Evolutionary conservation across 139 green algal species (phyloP).

Genomic region (Tetradesmus obliquus): DNA sequence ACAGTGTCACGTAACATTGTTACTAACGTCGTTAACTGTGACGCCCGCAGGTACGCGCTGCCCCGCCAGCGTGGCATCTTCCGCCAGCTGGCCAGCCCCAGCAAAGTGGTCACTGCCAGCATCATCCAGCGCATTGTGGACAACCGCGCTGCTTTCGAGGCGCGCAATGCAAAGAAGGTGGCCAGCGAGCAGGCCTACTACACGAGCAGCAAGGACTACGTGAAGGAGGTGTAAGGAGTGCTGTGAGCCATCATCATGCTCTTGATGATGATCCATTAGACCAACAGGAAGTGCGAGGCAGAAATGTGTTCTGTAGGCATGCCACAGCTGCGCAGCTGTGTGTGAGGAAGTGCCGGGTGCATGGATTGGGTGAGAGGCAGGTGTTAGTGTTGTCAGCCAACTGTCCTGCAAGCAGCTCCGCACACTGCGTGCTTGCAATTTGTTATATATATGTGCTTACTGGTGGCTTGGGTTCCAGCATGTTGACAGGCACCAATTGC

Average conservation of each 20-base stretch:
- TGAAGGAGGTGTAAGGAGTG: conserved; percentile 63
- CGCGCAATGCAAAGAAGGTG: conserved; percentile 80
- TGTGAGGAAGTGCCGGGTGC: background rate
- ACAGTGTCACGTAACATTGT: too few relatives aligned
- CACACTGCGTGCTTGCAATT: too few relatives aligned
- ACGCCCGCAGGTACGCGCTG: conserved; percentile 53
- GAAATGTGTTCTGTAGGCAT: background rate
- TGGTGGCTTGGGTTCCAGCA: too few relatives aligned
- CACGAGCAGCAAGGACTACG: conserved; percentile 65
- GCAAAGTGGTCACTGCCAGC: conserved; percentile 80
- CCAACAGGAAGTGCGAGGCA: background rate
- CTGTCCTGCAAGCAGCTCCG: too few relatives aligned
- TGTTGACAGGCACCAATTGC: too few relatives aligned
- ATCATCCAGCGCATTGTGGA: conserved; percentile 95
- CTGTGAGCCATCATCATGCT: too few relatives aligned
- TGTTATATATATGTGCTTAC: too few relatives aligned
- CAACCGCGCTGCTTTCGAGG: conserved; percentile 90
- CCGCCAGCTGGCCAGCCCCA: conserved; percentile 74
- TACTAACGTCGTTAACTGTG: background rate
- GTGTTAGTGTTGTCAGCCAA: too few relatives aligned
- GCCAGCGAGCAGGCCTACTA: conserved; percentile 87
- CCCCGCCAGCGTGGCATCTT: conserved; percentile 59
- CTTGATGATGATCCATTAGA: too few relatives aligned
- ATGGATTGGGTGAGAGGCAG: background rate
- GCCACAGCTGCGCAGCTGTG: background rate